These are phyloP conservation scores for Myrmaecium sp. DNA, from an alignment of 2,329 filamentous ascomycete species.

Conservation along the genomic window DNA sequence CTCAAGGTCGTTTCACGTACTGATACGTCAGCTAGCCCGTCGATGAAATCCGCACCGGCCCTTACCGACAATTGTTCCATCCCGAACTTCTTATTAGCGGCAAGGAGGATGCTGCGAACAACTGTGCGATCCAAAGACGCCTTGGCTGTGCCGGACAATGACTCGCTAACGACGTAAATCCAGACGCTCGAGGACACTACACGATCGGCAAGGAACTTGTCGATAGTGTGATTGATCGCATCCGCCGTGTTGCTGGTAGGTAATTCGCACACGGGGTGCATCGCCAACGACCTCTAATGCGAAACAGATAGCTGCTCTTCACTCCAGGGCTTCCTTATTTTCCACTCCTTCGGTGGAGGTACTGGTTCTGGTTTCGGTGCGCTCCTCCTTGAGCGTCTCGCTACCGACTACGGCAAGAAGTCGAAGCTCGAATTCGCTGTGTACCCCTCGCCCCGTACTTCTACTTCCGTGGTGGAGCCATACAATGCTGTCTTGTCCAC, in stretches of 20 bases:
- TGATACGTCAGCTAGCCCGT: slow-evolving; percentile 28
- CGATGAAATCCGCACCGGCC: slow-evolving; percentile 94
- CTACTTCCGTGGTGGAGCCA: slow-evolving; percentile 94
- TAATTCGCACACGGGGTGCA: not conserved
- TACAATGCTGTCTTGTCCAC: slow-evolving; percentile 99
- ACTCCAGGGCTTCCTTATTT: slow-evolving; percentile 97
- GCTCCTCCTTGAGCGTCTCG: slow-evolving; percentile 95
- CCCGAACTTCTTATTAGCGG: slow-evolving; percentile 99
- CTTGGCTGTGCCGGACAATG: not conserved
- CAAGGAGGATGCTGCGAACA: slow-evolving; percentile 99
- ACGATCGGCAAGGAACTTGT: slow-evolving; percentile 99
- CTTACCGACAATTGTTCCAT: slow-evolving; percentile 95
- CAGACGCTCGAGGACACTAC: slow-evolving; percentile 95
- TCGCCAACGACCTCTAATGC: not conserved
- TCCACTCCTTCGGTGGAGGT: slow-evolving; percentile 99
- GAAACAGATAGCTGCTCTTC: slow-evolving; percentile 89
- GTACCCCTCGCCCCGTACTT: slow-evolving; percentile 93
- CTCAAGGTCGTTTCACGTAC: not conserved
- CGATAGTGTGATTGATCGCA: slow-evolving; percentile 93
- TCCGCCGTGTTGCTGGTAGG: slow-evolving; percentile 64
- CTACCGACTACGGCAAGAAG: slow-evolving; percentile 99
- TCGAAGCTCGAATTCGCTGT: slow-evolving; percentile 99
- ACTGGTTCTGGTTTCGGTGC: slow-evolving; percentile 98
- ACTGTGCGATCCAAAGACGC: slow-evolving; percentile 26
- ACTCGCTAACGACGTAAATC: slow-evolving; percentile 2